Conservation (phyloP, 2,329 filamentous ascomycete species). For the Zarea fungicola region DNA sequence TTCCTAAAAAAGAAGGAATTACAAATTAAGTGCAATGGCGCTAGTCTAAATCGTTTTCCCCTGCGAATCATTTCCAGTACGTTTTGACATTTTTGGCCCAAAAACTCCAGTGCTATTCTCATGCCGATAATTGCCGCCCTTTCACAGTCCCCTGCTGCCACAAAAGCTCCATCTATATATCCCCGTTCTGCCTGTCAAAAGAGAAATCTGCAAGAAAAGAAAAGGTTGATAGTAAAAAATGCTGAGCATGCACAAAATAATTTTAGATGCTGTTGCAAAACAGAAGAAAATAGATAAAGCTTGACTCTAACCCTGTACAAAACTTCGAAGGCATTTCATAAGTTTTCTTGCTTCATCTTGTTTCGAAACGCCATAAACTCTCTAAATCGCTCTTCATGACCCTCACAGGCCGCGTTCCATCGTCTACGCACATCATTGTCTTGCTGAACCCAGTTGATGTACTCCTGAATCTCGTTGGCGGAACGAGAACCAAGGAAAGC, state of each 20-base stretch:
- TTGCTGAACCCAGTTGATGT: constrained; percentile 56
- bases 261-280: background rate
- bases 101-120: constrained; percentile 7
- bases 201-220: background rate
- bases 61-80: background rate
- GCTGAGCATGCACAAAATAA: background rate
- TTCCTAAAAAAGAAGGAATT: background rate
- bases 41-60: constrained; percentile 4
- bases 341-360: constrained; percentile 32
- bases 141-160: background rate
- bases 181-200: background rate
- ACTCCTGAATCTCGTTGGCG: constrained; percentile 48
- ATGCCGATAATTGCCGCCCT: background rate
- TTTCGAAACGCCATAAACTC: constrained; percentile 49
- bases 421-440: constrained; percentile 57
- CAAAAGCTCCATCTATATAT: background rate
- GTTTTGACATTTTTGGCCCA: constrained; percentile 1
- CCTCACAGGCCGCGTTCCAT: constrained; percentile 55
- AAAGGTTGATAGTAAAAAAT: background rate
- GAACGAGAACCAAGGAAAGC: constrained; percentile 39
- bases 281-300: background rate
- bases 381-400: constrained; percentile 54
- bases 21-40: background rate
- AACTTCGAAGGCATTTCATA: no score
- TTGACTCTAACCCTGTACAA: background rate